Evolutionary conservation across 1,284 basidiomycete species (phyloP).

Genomic region (Ustilago shanxiensis): DNA sequence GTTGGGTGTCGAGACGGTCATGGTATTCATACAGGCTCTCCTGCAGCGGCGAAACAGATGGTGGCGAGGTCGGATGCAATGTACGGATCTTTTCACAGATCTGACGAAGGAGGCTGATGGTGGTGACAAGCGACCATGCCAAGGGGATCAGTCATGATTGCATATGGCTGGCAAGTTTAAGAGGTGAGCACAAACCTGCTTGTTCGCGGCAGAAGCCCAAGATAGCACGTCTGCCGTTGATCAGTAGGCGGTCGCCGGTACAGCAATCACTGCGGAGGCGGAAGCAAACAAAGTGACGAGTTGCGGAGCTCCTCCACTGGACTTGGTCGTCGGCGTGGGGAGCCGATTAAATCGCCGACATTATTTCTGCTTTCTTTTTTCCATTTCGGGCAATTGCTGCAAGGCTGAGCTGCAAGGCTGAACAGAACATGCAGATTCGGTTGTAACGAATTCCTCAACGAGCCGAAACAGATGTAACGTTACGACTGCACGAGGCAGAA

Average conservation of each 20-base stretch:
- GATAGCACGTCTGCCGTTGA: not conserved
- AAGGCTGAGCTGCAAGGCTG: too few species aligned
- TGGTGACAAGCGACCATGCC: not conserved
- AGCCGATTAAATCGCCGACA: slow-evolving; percentile 6
- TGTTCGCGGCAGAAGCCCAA: not conserved
- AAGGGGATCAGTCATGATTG: not conserved
- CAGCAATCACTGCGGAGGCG: slow-evolving; percentile 13
- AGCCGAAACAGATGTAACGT: not conserved
- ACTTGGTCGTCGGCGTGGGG: slow-evolving; percentile 20
- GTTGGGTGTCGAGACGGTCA: not conserved
- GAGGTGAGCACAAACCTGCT: not conserved
- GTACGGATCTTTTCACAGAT: not conserved
- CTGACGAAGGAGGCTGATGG: not conserved
- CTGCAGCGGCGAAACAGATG: not conserved
- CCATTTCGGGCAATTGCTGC: not conserved
- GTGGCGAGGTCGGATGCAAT: not conserved
- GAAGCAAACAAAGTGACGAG: not conserved
- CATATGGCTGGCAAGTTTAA: not conserved
- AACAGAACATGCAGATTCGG: too few species aligned
- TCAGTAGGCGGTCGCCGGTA: not conserved
- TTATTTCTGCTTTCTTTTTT: not conserved
- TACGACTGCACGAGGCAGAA: not conserved
- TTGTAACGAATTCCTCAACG: too few species aligned
- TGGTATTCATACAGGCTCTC: not conserved
- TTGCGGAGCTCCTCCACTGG: slow-evolving; percentile 23